Conservation (phyloP, 345 rosid species). For the Citrus trifoliata region DNA sequence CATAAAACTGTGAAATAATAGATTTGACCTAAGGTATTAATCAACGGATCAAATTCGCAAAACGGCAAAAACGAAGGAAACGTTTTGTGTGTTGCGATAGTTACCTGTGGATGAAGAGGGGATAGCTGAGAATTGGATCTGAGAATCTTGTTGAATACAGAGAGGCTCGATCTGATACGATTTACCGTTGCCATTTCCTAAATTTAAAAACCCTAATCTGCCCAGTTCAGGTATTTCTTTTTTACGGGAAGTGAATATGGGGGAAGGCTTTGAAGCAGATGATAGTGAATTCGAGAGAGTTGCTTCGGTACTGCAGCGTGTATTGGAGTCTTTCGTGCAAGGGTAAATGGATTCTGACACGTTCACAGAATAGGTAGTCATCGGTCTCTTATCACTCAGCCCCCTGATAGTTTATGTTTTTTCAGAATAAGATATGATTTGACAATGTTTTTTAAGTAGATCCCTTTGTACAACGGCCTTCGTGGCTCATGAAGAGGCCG, state of each 20-base stretch:
- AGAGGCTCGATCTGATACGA: slow-evolving; percentile 70
- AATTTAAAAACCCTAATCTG: slow-evolving; percentile 39
- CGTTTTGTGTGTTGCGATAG: neutral
- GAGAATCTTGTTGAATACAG: slow-evolving; percentile 42
- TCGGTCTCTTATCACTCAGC: neutral
- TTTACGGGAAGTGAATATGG: neutral
- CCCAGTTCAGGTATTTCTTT: neutral
- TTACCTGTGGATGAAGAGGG: slow-evolving; percentile 51
- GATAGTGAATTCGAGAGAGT: neutral
- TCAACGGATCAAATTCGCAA: neutral
- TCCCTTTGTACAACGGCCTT: neutral
- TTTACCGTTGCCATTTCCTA: slow-evolving; percentile 51
- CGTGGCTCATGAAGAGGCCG: neutral
- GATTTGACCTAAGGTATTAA: neutral
- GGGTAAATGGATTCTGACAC: neutral
- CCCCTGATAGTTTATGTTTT: no score
- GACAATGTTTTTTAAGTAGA: neutral
- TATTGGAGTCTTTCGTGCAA: neutral
- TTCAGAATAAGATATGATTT: no score
- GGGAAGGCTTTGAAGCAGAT: neutral
- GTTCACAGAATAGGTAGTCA: neutral
- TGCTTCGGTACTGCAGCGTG: neutral
- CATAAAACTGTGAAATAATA: neutral
- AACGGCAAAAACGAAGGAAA: neutral
- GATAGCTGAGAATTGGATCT: slow-evolving; percentile 44